Base-by-base conservation (phyloP, 805 yeast species). In the Kluyveromyces aestuarii region DNA sequence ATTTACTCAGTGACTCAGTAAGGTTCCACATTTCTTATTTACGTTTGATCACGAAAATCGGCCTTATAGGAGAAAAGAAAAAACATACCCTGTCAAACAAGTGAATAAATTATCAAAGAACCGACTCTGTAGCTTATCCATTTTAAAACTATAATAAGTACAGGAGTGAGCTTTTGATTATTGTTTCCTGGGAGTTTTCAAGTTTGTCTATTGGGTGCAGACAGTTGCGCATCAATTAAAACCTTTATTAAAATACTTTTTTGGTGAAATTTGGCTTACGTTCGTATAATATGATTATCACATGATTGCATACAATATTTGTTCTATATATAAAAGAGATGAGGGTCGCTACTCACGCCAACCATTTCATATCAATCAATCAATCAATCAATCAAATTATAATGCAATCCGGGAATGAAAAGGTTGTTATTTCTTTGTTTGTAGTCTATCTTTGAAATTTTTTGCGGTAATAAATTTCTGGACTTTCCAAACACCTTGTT, bases 401-500 rank as follows among this genome's bases (percentile, higher is more conserved):
- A 21, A 21, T 21, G 25, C 25, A 21, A 21, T 21, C 6, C 6
- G 6, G 25, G 25, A 30, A 11, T 4, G 4, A 30, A 30, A 11
- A 7, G 11, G 8, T 13, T 30, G 4, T 30, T 30, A 30, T 30
- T 30, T 30, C 35, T 30, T 30, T 30, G 11, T 30, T 7, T 30
- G 35, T 8, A 11, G 35, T 30, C 14, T 30, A 7, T 48, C 43
- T 42, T 57, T 59, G 48, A 58, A 62, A 27, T 51, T 56, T 30
- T 61, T 64, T 37, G 58, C 58, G 0, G 65, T 60, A 10, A 65
- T 55, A 21, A 65, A 61, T 51, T 60, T 66, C 36, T 60, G 67
- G 43, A 69, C 72, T 21, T 59, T 50, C 97, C 97, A 91, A 27
- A 70, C 71, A 0, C 95, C 93, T 36, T 74, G 67, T 7, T 71